A percentile compares a stretch with the other conserved stretches of the same genome.
Evolutionary conservation across 352 stramenopile species (phyloP).

Genomic region (Phytophthora pistaciae): DNA sequence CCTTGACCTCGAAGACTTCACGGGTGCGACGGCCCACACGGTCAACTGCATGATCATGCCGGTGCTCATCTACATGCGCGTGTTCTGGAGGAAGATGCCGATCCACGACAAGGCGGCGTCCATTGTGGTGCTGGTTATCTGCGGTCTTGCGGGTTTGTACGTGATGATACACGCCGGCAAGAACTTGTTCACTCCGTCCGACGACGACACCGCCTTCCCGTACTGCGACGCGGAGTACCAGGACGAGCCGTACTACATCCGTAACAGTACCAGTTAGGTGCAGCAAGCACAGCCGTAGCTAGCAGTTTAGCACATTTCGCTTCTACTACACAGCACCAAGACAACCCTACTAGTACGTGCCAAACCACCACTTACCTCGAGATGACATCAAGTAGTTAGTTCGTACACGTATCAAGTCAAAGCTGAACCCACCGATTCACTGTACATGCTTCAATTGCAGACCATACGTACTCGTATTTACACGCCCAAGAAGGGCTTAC

Average conservation of each 20-base stretch:
- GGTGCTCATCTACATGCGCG: constrained; percentile 57
- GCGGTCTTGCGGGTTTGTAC: constrained; percentile 50
- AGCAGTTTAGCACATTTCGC: neutral
- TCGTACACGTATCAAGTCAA: neutral
- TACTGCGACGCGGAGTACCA: constrained; percentile 24
- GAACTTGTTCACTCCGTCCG: constrained; percentile 38
- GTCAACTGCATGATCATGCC: constrained; percentile 63
- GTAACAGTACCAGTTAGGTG: constrained; percentile 16
- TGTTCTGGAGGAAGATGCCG: constrained; percentile 46
- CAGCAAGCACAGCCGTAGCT: neutral
- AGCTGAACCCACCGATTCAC: neutral
- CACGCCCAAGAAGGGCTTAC: constrained; percentile 29
- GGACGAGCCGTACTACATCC: constrained; percentile 29
- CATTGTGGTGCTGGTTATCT: constrained; percentile 51
- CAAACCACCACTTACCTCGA: neutral
- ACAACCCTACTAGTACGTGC: neutral
- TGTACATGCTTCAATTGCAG: neutral
- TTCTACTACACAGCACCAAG: neutral
- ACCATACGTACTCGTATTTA: constrained; percentile 1
- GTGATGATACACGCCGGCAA: constrained; percentile 55
- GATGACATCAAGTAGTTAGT: neutral
- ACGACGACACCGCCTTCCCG: constrained; percentile 22
- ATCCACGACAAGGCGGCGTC: constrained; percentile 51
- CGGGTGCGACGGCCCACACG: constrained; percentile 51
- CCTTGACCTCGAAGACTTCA: constrained; percentile 42